Conservation (phyloP, 495 filamentous ascomycete genomes). For the Lophiostoma macrostomum region DNA sequence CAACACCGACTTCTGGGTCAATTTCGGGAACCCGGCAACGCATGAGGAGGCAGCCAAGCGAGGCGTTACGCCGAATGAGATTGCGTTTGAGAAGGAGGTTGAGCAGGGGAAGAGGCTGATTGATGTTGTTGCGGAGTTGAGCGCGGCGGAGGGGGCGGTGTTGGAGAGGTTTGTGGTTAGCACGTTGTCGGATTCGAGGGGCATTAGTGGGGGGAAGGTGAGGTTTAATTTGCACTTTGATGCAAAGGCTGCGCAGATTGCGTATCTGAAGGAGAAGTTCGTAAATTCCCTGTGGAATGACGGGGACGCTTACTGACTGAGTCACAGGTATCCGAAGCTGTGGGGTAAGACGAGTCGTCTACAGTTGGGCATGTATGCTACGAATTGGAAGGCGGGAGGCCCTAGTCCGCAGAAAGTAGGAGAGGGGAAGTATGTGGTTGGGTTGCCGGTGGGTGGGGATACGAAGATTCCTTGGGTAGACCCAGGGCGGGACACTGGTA, state of each 20-base stretch:
- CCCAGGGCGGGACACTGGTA: constrained; percentile 39
- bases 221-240: constrained; percentile 37
- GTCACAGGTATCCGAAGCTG: constrained; percentile 47
- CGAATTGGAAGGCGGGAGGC: constrained; percentile 33
- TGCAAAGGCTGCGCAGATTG: constrained; percentile 40
- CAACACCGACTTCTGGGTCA: constrained; percentile 52
- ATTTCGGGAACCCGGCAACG: constrained; percentile 37
- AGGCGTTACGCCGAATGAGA: constrained; percentile 41
- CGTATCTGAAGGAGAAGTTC: constrained; percentile 43
- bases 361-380: constrained; percentile 42
- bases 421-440: constrained; percentile 31
- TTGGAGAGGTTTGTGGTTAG: constrained; percentile 31
- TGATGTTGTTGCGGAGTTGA: constrained; percentile 46
- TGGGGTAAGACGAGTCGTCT: constrained; percentile 45
- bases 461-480: constrained; percentile 36
- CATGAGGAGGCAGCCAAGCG: constrained; percentile 19
- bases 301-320: too few species aligned
- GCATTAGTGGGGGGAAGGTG: constrained; percentile 36
- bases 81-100: constrained; percentile 50
- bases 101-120: constrained; percentile 50
- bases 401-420: constrained; percentile 15
- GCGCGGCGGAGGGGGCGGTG: constrained; percentile 33
- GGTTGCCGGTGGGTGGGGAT: constrained; percentile 11
- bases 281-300: too few species aligned
- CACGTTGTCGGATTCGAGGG: constrained; percentile 28